Conservation (phyloP, 208 protist genomes). For the Acanthamoeba lenticulata region DNA sequence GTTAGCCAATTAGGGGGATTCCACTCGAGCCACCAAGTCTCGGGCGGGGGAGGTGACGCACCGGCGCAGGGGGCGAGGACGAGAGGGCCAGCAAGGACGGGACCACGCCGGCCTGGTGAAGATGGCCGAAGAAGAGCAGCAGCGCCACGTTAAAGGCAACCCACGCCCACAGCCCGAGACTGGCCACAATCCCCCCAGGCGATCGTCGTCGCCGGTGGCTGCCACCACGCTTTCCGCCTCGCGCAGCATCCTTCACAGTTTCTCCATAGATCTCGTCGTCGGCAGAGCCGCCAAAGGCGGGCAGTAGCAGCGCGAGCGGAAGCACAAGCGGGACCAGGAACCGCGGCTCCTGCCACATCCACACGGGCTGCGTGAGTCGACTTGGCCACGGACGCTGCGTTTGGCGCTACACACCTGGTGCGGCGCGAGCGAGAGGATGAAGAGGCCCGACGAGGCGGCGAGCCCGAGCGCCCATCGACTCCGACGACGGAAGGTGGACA, state of each 20-base stretch:
- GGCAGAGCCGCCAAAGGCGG: background rate
- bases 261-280: background rate
- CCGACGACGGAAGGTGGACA: background rate
- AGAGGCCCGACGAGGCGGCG: background rate
- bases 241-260: background rate
- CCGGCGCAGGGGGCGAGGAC: background rate
- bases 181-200: background rate
- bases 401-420: too few species aligned
- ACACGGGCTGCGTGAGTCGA: too few species aligned
- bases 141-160: constrained; percentile 50
- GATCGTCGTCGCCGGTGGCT: background rate
- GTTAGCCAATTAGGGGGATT: background rate
- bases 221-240: background rate
- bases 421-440: constrained; percentile 23
- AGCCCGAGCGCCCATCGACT: background rate
- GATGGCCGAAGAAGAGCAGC: constrained; percentile 41
- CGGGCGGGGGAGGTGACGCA: background rate
- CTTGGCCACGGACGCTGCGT: too few species aligned
- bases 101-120: constrained; percentile 53
- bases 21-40: background rate
- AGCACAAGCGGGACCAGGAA: constrained; percentile 55
- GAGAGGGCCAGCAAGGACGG: constrained; percentile 8
- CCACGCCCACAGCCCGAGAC: background rate
- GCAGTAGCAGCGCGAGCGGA: constrained; percentile 28
- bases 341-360: constrained; percentile 47